Percentiles rank a stretch among this genome's conserved stretches.
Conservation (phyloP, 352 stramenopile species). For the Elongisporangium anandrum region DNA sequence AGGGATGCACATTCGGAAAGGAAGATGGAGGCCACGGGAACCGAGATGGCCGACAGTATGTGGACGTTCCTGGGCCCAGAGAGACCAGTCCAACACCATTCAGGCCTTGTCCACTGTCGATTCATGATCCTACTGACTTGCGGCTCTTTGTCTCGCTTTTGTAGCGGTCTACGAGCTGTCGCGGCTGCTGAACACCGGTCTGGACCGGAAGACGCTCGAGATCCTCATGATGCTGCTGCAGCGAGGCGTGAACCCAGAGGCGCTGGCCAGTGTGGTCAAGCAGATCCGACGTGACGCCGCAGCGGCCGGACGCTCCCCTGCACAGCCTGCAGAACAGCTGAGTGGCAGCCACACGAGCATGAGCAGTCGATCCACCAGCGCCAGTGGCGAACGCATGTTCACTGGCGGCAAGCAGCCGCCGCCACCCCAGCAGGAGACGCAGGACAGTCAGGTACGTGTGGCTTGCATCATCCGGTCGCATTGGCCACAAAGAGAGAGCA, state of each 20-base stretch:
- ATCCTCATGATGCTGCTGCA: conserved; percentile 87
- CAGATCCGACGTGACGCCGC: conserved; percentile 79
- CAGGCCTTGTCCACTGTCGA: neutral
- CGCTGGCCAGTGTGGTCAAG: conserved; percentile 85
- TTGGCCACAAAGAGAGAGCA: neutral
- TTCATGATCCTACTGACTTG: neutral
- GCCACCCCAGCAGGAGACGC: conserved; percentile 32
- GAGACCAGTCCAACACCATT: neutral
- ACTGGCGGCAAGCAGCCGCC: conserved; percentile 47
- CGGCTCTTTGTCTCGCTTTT: neutral
- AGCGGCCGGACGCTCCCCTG: neutral
- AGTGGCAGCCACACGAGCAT: conserved; percentile 8
- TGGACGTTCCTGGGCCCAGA: neutral
- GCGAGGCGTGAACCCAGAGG: conserved; percentile 89
- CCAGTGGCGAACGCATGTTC: conserved; percentile 20
- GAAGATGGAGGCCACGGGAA: neutral
- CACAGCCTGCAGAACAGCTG: conserved; percentile 3
- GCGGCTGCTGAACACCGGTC: conserved; percentile 85
- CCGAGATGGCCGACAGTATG: neutral
- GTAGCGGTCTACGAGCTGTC: conserved; percentile 89
- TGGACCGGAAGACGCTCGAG: conserved; percentile 85
- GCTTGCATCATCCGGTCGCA: neutral
- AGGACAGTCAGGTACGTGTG: conserved; percentile 68
- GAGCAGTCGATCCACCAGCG: conserved; percentile 5
- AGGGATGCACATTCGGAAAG: neutral